phyloP scores from a whole-genome alignment of 2,329 filamentous ascomycete species.

The Colletotrichum tofieldiae region DNA sequence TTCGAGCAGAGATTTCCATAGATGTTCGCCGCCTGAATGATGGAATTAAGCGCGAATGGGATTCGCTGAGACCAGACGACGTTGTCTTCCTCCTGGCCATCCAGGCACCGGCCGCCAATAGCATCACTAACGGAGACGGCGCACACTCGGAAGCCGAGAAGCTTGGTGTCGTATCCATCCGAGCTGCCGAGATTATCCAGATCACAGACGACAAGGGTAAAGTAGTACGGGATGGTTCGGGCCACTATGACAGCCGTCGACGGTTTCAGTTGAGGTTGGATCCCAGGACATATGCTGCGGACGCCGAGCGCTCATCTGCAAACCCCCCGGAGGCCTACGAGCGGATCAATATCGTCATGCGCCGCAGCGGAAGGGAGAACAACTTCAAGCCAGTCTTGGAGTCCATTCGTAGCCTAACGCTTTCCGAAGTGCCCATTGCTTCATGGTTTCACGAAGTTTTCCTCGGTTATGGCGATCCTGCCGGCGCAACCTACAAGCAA shows the following conservation, averaged over 20 bases:
- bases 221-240: slow-evolving; percentile 75
- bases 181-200: slow-evolving; percentile 89
- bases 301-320: slow-evolving; percentile 75
- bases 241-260: slow-evolving; percentile 76
- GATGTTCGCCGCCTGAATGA: slow-evolving; percentile 87
- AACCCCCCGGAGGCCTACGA: slow-evolving; percentile 88
- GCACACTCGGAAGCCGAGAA: slow-evolving; percentile 69
- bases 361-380: slow-evolving; percentile 90
- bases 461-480: slow-evolving; percentile 95
- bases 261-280: slow-evolving; percentile 88
- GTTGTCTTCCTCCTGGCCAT: slow-evolving; percentile 90
- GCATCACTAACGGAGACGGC: slow-evolving; percentile 67
- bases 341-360: slow-evolving; percentile 86
- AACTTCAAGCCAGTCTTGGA: slow-evolving; percentile 97
- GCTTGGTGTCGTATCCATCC: slow-evolving; percentile 78
- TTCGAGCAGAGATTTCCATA: slow-evolving; percentile 88
- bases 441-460: slow-evolving; percentile 97
- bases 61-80: slow-evolving; percentile 87
- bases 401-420: slow-evolving; percentile 87
- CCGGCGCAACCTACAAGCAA: slow-evolving; percentile 88
- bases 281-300: slow-evolving; percentile 81
- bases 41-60: slow-evolving; percentile 88
- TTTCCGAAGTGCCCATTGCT: slow-evolving; percentile 89
- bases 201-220: slow-evolving; percentile 89
- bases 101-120: slow-evolving; percentile 70